Conservation (phyloP, 495 filamentous ascomycete species). For the Tetracladium marchalianum region DNA sequence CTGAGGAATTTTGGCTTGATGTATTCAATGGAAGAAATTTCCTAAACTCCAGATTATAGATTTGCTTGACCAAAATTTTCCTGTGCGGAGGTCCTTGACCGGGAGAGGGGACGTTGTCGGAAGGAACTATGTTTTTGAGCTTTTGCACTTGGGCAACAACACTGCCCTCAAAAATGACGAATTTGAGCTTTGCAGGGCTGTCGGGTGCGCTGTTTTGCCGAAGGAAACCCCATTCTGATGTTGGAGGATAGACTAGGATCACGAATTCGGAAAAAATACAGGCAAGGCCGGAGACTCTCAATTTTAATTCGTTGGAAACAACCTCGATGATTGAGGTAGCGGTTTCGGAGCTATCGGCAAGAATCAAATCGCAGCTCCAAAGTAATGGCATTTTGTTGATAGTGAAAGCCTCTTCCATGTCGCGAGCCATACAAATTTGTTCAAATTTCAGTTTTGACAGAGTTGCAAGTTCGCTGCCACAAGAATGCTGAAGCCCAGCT, state of each 20-base stretch:
- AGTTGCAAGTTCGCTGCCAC: slow-evolving; percentile 1
- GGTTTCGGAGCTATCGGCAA: neutral
- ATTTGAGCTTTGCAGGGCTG: slow-evolving; percentile 8
- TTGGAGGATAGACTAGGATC: slow-evolving; percentile 12
- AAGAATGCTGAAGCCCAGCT: neutral
- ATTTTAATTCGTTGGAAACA: slow-evolving; percentile 3
- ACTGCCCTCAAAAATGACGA: slow-evolving; percentile 12
- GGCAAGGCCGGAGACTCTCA: slow-evolving; percentile 6
- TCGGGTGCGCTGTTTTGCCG: neutral
- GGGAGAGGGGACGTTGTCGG: neutral
- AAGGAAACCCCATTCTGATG: slow-evolving; percentile 14
- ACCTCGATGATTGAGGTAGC: slow-evolving; percentile 1
- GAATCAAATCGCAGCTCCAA: slow-evolving; percentile 6
- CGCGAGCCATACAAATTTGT: slow-evolving; percentile 15
- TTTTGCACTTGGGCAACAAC: neutral
- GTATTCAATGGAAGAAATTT: slow-evolving; percentile 3
- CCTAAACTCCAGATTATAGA: slow-evolving; percentile 7
- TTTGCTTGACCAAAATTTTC: slow-evolving; percentile 3
- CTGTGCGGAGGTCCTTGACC: slow-evolving; percentile 1
- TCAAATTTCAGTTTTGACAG: slow-evolving; percentile 5
- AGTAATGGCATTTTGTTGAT: neutral
- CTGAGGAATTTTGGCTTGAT: neutral
- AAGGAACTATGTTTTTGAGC: too few species aligned
- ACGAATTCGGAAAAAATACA: neutral
- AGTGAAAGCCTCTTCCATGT: slow-evolving; percentile 5